These are phyloP conservation scores for Ustilago loliicola DNA, from an alignment of 1,284 basidiomycete species.

Conservation along the genomic window DNA sequence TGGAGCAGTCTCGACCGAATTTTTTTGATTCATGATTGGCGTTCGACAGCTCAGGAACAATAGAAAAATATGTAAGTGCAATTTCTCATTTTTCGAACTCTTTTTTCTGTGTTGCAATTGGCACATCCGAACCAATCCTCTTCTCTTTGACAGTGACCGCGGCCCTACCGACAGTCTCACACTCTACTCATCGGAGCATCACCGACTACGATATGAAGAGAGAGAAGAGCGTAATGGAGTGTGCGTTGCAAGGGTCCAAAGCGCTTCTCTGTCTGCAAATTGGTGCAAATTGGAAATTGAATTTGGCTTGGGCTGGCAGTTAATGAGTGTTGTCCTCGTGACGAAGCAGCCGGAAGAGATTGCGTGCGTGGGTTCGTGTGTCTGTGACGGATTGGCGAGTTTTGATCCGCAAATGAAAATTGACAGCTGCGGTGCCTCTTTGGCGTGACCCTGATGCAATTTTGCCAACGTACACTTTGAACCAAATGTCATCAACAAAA, in stretches of 20 bases:
- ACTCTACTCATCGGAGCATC: not conserved
- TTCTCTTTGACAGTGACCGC: not conserved
- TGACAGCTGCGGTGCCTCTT: slow-evolving; percentile 11
- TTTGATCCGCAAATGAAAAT: not conserved
- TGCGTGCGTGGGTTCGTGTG: not conserved
- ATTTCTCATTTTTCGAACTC: not conserved
- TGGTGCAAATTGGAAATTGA: not conserved
- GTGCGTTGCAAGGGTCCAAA: not conserved
- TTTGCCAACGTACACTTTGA: not conserved
- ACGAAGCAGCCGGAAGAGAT: not conserved
- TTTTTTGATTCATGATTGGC: not conserved
- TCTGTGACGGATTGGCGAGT: not conserved
- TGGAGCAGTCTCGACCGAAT: not conserved
- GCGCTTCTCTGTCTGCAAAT: not conserved
- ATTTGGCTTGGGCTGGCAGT: not conserved
- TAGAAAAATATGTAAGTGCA: too few relatives aligned
- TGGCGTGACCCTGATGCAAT: not conserved
- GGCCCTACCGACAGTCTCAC: too few relatives aligned
- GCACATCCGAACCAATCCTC: too few relatives aligned
- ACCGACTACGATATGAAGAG: not conserved
- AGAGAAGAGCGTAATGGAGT: not conserved
- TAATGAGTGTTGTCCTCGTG: slow-evolving; percentile 2
- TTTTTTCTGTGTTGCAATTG: too few relatives aligned
- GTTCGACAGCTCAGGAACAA: too few relatives aligned
- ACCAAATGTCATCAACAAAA: not conserved